These are phyloP conservation scores for Talaromyces nanjingensis DNA, from an alignment of 495 filamentous ascomycete genomes.

Conservation along the genomic window DNA sequence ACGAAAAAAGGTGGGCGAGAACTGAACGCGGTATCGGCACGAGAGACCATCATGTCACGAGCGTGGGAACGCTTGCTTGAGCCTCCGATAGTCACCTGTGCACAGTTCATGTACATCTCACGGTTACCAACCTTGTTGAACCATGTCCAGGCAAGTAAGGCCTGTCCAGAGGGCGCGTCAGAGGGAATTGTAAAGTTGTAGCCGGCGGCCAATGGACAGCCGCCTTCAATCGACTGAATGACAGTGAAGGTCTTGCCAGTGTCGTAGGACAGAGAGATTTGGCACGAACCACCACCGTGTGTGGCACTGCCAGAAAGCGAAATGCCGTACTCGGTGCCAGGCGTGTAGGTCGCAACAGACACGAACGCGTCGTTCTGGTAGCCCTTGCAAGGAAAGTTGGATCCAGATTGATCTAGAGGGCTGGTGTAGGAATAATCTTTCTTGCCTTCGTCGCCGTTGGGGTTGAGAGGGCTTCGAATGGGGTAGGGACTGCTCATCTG, in stretches of 20 bases:
- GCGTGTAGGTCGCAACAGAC: constrained; percentile 37
- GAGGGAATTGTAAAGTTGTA: constrained; percentile 44
- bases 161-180: constrained; percentile 40
- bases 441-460: constrained; percentile 14
- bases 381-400: constrained; percentile 48
- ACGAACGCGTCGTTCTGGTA: constrained; percentile 39
- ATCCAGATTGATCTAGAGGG: constrained; percentile 33
- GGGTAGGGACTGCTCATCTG: constrained; percentile 40
- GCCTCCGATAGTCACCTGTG: constrained; percentile 59
- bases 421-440: constrained; percentile 48
- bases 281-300: constrained; percentile 84
- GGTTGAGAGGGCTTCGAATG: constrained; percentile 42
- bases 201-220: constrained; percentile 56
- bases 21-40: constrained; percentile 37
- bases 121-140: constrained; percentile 84
- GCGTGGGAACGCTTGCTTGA: constrained; percentile 22
- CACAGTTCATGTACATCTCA: constrained; percentile 97
- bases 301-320: constrained; percentile 48
- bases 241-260: constrained; percentile 64
- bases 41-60: constrained; percentile 11
- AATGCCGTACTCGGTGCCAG: constrained; percentile 33
- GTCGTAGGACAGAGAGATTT: constrained; percentile 77
- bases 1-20: constrained; percentile 66
- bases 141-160: constrained; percentile 80
- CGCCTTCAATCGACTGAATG: constrained; percentile 76